Conservation (phyloP, 805 yeast species). For the Naumovozyma castellii region DNA sequence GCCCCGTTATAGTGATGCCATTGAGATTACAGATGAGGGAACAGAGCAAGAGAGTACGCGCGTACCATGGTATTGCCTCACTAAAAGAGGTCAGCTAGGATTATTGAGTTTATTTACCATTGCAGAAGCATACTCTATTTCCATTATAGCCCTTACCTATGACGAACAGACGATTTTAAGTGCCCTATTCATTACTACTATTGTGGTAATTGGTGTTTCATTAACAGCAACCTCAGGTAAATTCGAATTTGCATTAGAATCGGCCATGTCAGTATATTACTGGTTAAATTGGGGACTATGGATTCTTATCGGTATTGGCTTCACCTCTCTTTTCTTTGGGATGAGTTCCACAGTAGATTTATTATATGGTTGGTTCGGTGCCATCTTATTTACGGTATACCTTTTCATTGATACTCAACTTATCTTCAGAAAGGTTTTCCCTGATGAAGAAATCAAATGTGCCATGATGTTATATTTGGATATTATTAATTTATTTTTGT, state of each 20-base stretch:
- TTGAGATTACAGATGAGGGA: conserved; percentile 3
- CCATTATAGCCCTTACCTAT: conserved; percentile 52
- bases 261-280: conserved; percentile 28
- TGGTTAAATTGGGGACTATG: conserved; percentile 47
- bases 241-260: conserved; percentile 21
- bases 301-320: conserved; percentile 61
- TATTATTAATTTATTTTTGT: conserved; percentile 69
- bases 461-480: conserved; percentile 74
- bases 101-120: conserved; percentile 60
- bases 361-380: conserved; percentile 64
- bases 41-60: conserved; percentile 1
- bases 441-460: conserved; percentile 81
- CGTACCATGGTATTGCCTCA: conserved; percentile 26
- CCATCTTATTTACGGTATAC: conserved; percentile 60
- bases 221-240: conserved; percentile 64
- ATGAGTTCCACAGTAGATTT: conserved; percentile 53
- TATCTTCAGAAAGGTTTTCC: conserved; percentile 61
- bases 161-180: conserved; percentile 58
- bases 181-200: conserved; percentile 58
- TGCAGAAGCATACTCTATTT: conserved; percentile 65
- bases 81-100: conserved; percentile 31
- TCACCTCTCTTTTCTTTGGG: conserved; percentile 55
- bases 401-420: conserved; percentile 75
- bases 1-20: conserved; percentile 54
- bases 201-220: conserved; percentile 70